Evolutionary conservation across 2,329 filamentous ascomycete species (phyloP), one percentile per base, ranked within the genome.

Genomic region (Xylaria sp.): DNA sequence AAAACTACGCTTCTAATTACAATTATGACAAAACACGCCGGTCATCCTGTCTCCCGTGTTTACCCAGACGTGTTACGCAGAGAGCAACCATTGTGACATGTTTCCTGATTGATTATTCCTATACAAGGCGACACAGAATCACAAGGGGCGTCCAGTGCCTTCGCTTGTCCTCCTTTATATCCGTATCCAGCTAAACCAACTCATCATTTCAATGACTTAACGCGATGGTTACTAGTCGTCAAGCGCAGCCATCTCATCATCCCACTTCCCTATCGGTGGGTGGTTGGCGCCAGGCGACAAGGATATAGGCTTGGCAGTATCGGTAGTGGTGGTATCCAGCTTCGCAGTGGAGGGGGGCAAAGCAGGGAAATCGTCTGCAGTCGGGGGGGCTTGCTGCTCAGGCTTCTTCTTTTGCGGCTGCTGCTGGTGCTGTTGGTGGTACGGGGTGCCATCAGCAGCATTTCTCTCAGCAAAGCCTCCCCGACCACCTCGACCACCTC

Each of bases 211-310:
- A 59, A 6, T 10, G 58, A 11, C 11, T 1, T n/a, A 17, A 11
- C 38, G 38, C 36, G 48, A 53, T 15, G 23, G 38, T 13, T 40
- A 38, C 44, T 62, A 49, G 6, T 20, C 60, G 31, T 87, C 85
- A 13, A 85, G 77, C 5, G 81, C 84, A 58, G 85, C 85, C 81
- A 89, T 86, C 78, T 89, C 87, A 42, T 89, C 87, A 59, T 85
- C 87, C 87, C 87, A 89, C 63, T 84, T 82, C 9, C 83, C 82
- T 20, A 83, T 74, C 0, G 79, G 79, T 7, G 81, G 78, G 6
- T 81, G 80, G n/a, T 71, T 74, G 1, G 80, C 51, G 17, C 59
- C 63, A 0, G 81, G 75, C 63, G 79, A 77, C n/a, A 78, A 69
- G 26, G 72, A 56, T 31, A 75, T 53, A n/a, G 68, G 59, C 13